A percentile compares a stretch with the other conserved stretches of the same genome.
Conservation (phyloP, 345 rosid genomes). For the Eucalyptus albens region DNA sequence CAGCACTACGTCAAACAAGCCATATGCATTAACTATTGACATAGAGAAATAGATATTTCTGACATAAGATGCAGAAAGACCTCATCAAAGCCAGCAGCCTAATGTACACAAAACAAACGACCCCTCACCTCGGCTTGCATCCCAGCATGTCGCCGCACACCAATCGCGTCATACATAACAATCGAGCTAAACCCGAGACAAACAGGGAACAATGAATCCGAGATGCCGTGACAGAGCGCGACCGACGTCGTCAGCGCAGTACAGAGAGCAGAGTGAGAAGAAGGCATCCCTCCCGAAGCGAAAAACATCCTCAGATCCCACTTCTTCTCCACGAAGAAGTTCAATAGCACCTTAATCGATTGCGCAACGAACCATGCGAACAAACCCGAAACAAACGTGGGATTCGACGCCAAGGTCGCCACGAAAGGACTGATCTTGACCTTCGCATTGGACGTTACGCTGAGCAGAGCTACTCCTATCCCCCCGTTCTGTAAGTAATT, state of each 20-base stretch:
- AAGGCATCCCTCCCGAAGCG: constrained; percentile 95
- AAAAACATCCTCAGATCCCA: constrained; percentile 73
- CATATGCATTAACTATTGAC: background rate
- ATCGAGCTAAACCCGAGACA: constrained; percentile 89
- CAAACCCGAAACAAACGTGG: constrained; percentile 76
- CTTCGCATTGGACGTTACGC: constrained; percentile 59
- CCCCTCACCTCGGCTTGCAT: constrained; percentile 87
- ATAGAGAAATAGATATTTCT: background rate
- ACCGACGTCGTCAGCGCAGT: constrained; percentile 91
- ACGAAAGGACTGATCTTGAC: constrained; percentile 69
- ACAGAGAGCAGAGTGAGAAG: constrained; percentile 87
- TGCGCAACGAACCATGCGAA: constrained; percentile 72
- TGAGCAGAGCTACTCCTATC: constrained; percentile 54
- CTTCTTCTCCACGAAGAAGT: constrained; percentile 80
- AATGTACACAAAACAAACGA: background rate
- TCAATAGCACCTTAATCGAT: constrained; percentile 55
- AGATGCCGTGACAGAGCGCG: constrained; percentile 80
- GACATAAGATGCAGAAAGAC: background rate
- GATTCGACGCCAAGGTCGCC: constrained; percentile 67
- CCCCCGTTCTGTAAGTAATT: constrained; percentile 34
- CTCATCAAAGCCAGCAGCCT: background rate
- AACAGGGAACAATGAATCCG: constrained; percentile 88
- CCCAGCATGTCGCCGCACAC: constrained; percentile 94
- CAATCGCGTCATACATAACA: constrained; percentile 95
- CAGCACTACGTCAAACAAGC: background rate